Percentiles rank a stretch among this genome's conserved stretches.
Evolutionary conservation across 768 basidiomycete genomes (phyloP).

Genomic region (Russula ochroleuca): DNA sequence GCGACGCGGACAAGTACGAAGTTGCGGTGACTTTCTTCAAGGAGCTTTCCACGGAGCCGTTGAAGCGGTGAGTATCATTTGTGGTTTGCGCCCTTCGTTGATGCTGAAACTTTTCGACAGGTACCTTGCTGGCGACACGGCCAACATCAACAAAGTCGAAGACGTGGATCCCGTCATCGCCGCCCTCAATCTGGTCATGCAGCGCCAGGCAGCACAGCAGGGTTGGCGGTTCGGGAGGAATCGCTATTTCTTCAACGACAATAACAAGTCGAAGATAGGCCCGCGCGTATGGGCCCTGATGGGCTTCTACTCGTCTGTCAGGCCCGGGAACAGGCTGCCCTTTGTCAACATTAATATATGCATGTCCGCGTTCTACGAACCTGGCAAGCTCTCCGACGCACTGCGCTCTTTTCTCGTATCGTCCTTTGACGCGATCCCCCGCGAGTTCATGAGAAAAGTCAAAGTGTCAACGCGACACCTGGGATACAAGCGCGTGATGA

Average conservation of each 20-base stretch:
- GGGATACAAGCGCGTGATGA: conserved; percentile 34
- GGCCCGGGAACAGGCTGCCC: conserved; percentile 46
- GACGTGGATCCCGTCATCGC: conserved; percentile 58
- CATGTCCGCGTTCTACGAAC: conserved; percentile 53
- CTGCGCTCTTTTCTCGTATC: conserved; percentile 45
- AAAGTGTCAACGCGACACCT: conserved; percentile 55
- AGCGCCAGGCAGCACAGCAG: conserved; percentile 49
- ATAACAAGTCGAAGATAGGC: conserved; percentile 32
- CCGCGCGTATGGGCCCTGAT: conserved; percentile 43
- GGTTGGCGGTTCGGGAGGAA: conserved; percentile 64
- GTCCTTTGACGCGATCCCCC: conserved; percentile 45
- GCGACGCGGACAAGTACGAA: conserved; percentile 40
- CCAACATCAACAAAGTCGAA: conserved; percentile 43
- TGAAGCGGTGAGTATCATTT: conserved; percentile 35
- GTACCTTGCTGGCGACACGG: conserved; percentile 51
- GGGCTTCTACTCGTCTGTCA: conserved; percentile 50
- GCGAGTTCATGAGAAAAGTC: conserved; percentile 48
- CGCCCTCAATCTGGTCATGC: conserved; percentile 61
- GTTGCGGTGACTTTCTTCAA: conserved; percentile 36
- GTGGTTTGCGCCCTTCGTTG: not conserved
- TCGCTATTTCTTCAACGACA: conserved; percentile 55
- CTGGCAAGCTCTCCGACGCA: conserved; percentile 59
- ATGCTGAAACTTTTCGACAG: conserved; percentile 36
- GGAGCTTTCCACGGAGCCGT: conserved; percentile 33
- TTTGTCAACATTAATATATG: conserved; percentile 54